These are phyloP conservation scores for Endoconidiophora laricicola DNA, from an alignment of 2,329 filamentous ascomycete genomes.

Conservation along the genomic window DNA sequence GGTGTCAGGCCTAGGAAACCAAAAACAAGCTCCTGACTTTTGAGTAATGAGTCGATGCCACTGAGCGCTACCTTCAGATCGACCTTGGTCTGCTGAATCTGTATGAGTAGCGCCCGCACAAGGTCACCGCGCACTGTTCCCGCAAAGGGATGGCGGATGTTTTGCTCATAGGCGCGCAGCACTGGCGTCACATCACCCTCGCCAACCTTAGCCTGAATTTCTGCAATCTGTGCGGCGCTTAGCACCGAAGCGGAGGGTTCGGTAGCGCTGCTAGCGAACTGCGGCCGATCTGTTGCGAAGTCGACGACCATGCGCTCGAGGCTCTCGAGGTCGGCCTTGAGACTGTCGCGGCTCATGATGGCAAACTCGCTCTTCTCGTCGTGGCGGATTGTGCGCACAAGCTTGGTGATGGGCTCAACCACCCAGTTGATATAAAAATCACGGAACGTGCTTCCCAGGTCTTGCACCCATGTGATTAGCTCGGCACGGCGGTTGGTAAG, in stretches of 20 bases:
- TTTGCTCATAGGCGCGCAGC: conserved; percentile 77
- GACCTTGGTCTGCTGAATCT: conserved; percentile 97
- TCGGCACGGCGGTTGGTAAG: conserved; percentile 58
- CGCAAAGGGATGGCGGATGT: conserved; percentile 63
- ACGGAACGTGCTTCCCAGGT: conserved; percentile 59
- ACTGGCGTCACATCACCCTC: conserved; percentile 91
- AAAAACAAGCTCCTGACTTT: conserved; percentile 93
- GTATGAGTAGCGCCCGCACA: conserved; percentile 78
- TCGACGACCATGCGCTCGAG: conserved; percentile 97
- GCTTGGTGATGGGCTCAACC: conserved; percentile 62
- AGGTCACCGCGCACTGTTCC: conserved; percentile 77
- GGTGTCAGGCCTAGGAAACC: conserved; percentile 93
- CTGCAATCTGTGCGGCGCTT: conserved; percentile 51
- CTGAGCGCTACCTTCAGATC: conserved; percentile 92
- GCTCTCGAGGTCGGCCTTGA: conserved; percentile 78
- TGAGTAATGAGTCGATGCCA: conserved; percentile 84
- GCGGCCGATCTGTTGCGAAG: conserved; percentile 72
- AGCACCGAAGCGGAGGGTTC: conserved; percentile 23
- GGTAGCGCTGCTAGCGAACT: conserved; percentile 28
- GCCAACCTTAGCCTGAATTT: conserved; percentile 63
- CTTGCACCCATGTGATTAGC: conserved; percentile 62
- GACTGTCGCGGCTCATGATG: conserved; percentile 85
- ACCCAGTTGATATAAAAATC: conserved; percentile 98
- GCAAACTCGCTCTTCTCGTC: conserved; percentile 87
- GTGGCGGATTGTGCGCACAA: conserved; percentile 84